These are phyloP conservation scores for Lathyrus aphaca DNA, from an alignment of 306 rosid genomes.

Conservation along the genomic window DNA sequence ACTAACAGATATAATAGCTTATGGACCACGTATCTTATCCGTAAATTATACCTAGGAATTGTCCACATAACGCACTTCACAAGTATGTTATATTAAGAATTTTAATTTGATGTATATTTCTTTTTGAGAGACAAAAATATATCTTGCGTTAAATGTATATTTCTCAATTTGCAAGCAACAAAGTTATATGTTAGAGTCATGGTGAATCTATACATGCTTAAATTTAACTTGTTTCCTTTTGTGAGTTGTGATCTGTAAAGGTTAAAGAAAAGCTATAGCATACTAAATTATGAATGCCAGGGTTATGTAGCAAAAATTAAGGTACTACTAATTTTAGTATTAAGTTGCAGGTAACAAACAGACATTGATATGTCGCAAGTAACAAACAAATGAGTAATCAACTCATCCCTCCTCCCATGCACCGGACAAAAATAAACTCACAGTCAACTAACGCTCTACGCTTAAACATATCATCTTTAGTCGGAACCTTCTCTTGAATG, in stretches of 20 bases:
- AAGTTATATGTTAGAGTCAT: slow-evolving; percentile 24
- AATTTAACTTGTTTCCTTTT: slow-evolving; percentile 34
- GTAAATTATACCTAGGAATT: slow-evolving; percentile 24
- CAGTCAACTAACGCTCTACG: no score
- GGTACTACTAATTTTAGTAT: neutral
- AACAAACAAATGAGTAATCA: no score
- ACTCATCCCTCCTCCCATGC: no score
- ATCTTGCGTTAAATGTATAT: slow-evolving; percentile 16
- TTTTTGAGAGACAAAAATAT: slow-evolving; percentile 26
- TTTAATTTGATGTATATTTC: no score
- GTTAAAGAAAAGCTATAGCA: slow-evolving; percentile 43
- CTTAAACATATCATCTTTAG: no score
- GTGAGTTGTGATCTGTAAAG: slow-evolving; percentile 48
- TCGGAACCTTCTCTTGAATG: no score
- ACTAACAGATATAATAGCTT: slow-evolving; percentile 30
- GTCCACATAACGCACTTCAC: slow-evolving; percentile 13
- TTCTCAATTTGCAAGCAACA: slow-evolving; percentile 35
- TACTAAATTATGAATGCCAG: slow-evolving; percentile 27
- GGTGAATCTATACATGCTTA: slow-evolving; percentile 39
- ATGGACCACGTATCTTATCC: slow-evolving; percentile 51
- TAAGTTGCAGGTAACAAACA: neutral
- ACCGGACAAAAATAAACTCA: no score
- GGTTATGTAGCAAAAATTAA: neutral
- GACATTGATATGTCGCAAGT: no score
- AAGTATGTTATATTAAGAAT: neutral